Evolutionary conservation across 176 grass and related monocot genomes (phyloP).

Genomic region (Zea luxurians): DNA sequence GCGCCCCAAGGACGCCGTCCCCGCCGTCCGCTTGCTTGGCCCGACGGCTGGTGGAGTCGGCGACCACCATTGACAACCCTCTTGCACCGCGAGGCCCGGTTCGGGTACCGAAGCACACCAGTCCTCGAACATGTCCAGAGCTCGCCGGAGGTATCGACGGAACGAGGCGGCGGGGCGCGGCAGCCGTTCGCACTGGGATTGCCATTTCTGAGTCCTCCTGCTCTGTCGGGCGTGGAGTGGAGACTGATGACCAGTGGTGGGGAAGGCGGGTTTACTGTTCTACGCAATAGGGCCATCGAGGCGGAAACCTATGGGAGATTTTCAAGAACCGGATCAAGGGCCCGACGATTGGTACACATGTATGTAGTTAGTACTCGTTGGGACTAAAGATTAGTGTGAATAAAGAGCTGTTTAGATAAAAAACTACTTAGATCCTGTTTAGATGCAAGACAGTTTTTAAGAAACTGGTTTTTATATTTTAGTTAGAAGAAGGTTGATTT

Average conservation of each 20-base stretch:
- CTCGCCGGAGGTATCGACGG: slow-evolving; percentile 14
- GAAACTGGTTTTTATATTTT: too few relatives aligned
- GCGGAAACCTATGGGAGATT: neutral
- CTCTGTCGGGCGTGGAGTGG: neutral
- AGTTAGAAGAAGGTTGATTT: too few relatives aligned
- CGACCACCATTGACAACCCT: slow-evolving; percentile 28
- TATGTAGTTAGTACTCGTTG: too few relatives aligned
- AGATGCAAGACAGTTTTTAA: too few relatives aligned
- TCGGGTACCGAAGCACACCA: neutral
- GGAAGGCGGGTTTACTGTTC: neutral
- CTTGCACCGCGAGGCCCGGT: neutral
- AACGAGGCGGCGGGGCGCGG: slow-evolving; percentile 16
- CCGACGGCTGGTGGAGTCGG: slow-evolving; percentile 20
- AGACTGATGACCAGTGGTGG: neutral
- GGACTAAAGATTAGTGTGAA: too few relatives aligned
- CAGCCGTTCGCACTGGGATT: slow-evolving; percentile 36
- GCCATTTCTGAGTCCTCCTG: slow-evolving; percentile 21
- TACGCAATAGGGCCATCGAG: neutral
- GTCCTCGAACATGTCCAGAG: neutral
- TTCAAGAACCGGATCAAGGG: neutral
- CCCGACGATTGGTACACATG: too few relatives aligned
- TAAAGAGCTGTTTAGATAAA: too few relatives aligned
- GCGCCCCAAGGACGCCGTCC: slow-evolving; percentile 19
- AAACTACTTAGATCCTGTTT: too few relatives aligned
- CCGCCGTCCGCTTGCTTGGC: slow-evolving; percentile 22